Evolutionary conservation across 176 grass and related monocot genomes (phyloP).

Genomic region (Avena atlantica): DNA sequence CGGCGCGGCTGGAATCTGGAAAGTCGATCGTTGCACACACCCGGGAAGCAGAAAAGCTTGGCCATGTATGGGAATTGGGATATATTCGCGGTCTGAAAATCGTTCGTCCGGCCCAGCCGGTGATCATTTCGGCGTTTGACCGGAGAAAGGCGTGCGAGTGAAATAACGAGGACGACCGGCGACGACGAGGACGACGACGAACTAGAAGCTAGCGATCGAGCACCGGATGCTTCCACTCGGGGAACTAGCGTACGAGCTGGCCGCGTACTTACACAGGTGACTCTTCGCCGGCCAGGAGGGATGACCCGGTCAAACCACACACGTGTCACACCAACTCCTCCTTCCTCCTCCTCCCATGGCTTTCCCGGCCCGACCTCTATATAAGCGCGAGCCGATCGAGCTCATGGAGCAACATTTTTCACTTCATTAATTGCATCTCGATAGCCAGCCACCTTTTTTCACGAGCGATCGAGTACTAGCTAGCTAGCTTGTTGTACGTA

Average conservation of each 20-base stretch:
- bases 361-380: neutral
- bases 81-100: conserved; percentile 13
- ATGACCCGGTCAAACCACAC: neutral
- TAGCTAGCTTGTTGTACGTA: too few relatives aligned
- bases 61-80: neutral
- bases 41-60: neutral
- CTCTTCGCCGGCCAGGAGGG: too few relatives aligned
- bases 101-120: neutral
- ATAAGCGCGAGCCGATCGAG: neutral
- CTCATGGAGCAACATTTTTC: neutral
- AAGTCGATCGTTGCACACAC: too few relatives aligned
- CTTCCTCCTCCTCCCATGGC: neutral
- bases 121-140: conserved; percentile 18
- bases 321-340: neutral
- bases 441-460: neutral
- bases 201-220: neutral
- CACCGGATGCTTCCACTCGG: conserved; percentile 12
- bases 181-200: neutral
- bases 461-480: neutral
- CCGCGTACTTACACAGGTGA: neutral
- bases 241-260: neutral
- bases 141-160: neutral
- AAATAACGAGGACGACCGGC: neutral
- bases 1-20: too few relatives aligned
- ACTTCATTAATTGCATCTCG: neutral